A percentile compares a stretch with the other conserved stretches of the same genome.
phyloP scores from a whole-genome alignment of 176 grass and related monocot species.

The Oryza meridionalis region DNA sequence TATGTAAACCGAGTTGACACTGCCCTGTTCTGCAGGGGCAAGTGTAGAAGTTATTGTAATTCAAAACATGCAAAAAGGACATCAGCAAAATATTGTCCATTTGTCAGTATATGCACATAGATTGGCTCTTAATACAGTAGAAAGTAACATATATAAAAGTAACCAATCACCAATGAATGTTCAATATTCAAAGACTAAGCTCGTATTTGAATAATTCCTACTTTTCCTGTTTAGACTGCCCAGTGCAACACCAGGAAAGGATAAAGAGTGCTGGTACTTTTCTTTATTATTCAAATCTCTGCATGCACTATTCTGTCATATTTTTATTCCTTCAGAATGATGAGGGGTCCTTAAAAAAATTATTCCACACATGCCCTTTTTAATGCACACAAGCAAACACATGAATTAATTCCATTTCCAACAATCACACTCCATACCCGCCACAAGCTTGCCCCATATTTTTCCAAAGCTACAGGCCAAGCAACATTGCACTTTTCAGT shows the following conservation, averaged over 20 bases:
- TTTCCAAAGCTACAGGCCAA: constrained; percentile 20
- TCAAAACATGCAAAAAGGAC: not conserved
- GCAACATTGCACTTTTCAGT: not conserved
- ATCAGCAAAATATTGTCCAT: not conserved
- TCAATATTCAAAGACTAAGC: constrained; percentile 40
- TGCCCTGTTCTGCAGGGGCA: not conserved
- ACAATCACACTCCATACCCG: not conserved
- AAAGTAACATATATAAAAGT: not conserved
- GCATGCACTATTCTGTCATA: constrained; percentile 2
- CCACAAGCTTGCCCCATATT: constrained; percentile 26
- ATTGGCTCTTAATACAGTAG: not conserved
- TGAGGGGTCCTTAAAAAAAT: constrained; percentile 18
- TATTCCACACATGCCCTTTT: not conserved
- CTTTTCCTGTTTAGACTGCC: constrained; percentile 13
- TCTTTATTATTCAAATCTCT: constrained; percentile 36
- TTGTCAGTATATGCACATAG: not conserved
- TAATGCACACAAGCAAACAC: not conserved
- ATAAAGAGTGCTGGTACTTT: constrained; percentile 30
- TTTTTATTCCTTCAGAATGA: constrained; percentile 30
- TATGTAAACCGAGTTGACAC: not conserved
- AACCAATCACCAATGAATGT: not conserved
- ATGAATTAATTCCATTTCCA: constrained; percentile 3
- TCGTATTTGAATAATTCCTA: constrained; percentile 20
- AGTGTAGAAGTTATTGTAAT: constrained; percentile 5
- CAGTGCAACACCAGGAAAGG: constrained; percentile 10